Evolutionary conservation across 78 protist species (phyloP).

Genomic region (Diacronema lutheri): DNA sequence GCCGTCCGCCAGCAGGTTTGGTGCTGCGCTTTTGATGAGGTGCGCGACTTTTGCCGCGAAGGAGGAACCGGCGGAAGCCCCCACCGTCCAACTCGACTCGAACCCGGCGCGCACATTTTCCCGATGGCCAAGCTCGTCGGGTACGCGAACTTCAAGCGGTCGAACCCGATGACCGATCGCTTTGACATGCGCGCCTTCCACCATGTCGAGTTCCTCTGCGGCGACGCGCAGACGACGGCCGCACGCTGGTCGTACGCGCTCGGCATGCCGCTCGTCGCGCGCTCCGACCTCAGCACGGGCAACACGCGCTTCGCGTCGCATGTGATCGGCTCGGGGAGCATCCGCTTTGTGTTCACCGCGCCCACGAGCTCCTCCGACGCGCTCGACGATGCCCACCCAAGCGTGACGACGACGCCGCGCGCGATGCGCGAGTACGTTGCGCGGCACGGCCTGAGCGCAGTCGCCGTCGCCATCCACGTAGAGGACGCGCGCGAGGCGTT

Average conservation of each 20-base stretch:
- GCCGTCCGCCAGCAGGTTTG: too few relatives aligned
- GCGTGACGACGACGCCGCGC: too few relatives aligned
- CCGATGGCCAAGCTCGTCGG: not conserved
- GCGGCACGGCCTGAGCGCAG: not conserved
- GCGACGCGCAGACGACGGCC: not conserved
- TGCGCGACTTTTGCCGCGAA: too few relatives aligned
- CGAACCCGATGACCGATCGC: slow-evolving; percentile 17
- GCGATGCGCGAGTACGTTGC: too few relatives aligned
- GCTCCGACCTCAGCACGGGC: not conserved
- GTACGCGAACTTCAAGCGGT: not conserved
- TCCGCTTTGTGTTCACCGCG: not conserved
- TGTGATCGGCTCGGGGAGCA: not conserved
- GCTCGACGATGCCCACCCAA: not conserved
- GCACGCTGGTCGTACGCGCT: not conserved
- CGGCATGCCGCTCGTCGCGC: not conserved
- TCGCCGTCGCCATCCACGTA: too few relatives aligned
- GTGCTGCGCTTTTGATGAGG: too few relatives aligned
- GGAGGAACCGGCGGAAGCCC: too few relatives aligned
- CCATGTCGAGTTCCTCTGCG: slow-evolving; percentile 15
- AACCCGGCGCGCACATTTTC: too few relatives aligned
- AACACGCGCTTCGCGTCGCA: not conserved
- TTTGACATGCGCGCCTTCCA: not conserved
- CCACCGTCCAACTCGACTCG: too few relatives aligned
- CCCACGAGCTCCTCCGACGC: not conserved
- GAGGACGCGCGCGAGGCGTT: too few relatives aligned